Base-by-base conservation (phyloP, 2,329 filamentous ascomycete genomes). In the Metarhizium robertsii region DNA sequence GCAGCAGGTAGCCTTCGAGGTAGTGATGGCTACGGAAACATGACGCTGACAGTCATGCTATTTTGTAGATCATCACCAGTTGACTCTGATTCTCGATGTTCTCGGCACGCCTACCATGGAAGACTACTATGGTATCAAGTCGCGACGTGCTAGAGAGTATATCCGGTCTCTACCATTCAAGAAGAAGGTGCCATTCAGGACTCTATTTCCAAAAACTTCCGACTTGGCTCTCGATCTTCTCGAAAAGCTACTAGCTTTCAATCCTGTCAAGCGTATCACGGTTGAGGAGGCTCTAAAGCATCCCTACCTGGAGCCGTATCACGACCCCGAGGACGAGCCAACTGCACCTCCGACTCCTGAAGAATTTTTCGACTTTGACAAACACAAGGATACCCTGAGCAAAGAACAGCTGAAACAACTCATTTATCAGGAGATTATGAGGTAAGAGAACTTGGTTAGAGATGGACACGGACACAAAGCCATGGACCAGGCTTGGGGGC, bases 81-180 rank as follows among this genome's bases (percentile, higher is more conserved):
- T 99, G 65, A 99, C 94, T 6, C 80, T 99, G 59, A 99, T 99
- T 67, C 80, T 99, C 62, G 94, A 99, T 65, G 92, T 99, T 53
- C 87, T 99, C 57, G 94, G 94, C 61, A 99, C 94, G 3, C 94
- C 94, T 2, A 99, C 94, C 13, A 99, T 99, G 94, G 94, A 99
- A 72, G 94, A 99, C 71, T 99, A 99, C 81, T 99, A 99, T 66
- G 94, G 94, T 61, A 99, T 99, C 83, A 99, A 99, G 77, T 97
- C 94, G 54, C 88, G 94, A 62, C 90, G 94, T 67, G 94, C 94
- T 52, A 85, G 94, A 61, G 94, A 99, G 75, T 99, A 99, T 76
- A 99, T 99, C 69, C 90, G 94, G 59, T 96, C 92, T 54, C 82
- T 97, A 50, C 92, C 94, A 18, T 97, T 97, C 80, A 97, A 97